These are phyloP conservation scores for Corynespora cassiicola DNA, from an alignment of 2,329 filamentous ascomycete species.

Conservation along the genomic window DNA sequence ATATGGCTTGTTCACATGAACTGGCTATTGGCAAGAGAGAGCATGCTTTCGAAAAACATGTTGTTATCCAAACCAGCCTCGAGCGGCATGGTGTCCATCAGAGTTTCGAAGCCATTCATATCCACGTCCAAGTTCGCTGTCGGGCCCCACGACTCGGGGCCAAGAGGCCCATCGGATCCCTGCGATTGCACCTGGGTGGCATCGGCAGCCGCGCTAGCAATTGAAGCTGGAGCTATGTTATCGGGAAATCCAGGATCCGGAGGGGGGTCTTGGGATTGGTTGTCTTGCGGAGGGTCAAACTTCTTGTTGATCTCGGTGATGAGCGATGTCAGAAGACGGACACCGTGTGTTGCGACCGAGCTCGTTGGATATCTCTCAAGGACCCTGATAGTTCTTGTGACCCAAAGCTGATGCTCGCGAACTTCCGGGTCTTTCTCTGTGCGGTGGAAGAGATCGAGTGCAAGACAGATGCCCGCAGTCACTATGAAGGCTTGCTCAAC, in stretches of 20 bases:
- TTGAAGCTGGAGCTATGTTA: conserved; percentile 15
- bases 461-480: conserved; percentile 35
- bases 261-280: conserved; percentile 6
- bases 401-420: conserved; percentile 30
- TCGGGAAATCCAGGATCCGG: conserved; percentile 6
- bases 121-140: conserved; percentile 33
- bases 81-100: conserved; percentile 29
- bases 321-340: conserved; percentile 45
- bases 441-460: conserved; percentile 37
- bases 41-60: conserved; percentile 31
- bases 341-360: conserved; percentile 47
- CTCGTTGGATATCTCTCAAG: conserved; percentile 44
- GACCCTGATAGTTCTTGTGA: conserved; percentile 39
- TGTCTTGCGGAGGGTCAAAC: conserved; percentile 13
- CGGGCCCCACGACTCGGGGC: conserved; percentile 18
- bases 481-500: conserved; percentile 34
- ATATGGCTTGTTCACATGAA: conserved; percentile 9
- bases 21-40: conserved; percentile 18
- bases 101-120: conserved; percentile 29
- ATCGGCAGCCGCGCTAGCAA: conserved; percentile 12
- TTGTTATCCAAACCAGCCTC: conserved; percentile 30
- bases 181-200: conserved; percentile 1
- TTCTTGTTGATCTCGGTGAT: conserved; percentile 35
- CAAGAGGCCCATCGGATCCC: conserved; percentile 9
- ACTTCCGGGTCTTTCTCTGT: conserved; percentile 27